These are phyloP conservation scores for Fusarium zealandicum DNA, from an alignment of 2,329 filamentous ascomycete genomes.

Conservation along the genomic window DNA sequence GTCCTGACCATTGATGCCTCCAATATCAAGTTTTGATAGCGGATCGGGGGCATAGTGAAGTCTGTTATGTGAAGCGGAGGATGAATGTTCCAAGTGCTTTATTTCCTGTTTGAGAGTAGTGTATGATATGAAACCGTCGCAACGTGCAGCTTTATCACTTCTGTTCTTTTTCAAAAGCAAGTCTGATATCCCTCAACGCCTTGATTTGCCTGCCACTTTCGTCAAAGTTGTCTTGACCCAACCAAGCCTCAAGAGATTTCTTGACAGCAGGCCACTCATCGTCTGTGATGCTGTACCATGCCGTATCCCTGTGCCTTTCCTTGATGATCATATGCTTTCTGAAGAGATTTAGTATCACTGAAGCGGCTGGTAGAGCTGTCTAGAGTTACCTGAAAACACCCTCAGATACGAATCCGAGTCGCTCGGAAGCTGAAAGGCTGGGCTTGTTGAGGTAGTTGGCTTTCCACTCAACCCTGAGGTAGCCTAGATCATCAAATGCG, in stretches of 20 bases:
- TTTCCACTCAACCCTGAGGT: constrained; percentile 70
- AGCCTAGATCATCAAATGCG: constrained; percentile 60
- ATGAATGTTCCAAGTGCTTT: too few species aligned
- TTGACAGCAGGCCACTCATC: constrained; percentile 63
- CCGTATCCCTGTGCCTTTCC: constrained; percentile 63
- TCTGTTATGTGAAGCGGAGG: too few species aligned
- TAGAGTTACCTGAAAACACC: constrained; percentile 59
- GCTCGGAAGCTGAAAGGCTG: constrained; percentile 60
- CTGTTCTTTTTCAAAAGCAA: neutral
- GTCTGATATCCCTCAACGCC: constrained; percentile 48
- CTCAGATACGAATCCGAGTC: constrained; percentile 66
- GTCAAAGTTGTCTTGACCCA: constrained; percentile 63
- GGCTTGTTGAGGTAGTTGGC: constrained; percentile 63
- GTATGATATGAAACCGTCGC: neutral
- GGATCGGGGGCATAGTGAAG: neutral
- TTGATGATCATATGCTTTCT: constrained; percentile 66
- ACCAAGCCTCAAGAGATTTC: constrained; percentile 60
- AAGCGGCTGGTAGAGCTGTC: accelerated
- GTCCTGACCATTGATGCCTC: constrained; percentile 7
- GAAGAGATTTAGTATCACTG: neutral
- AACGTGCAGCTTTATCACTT: neutral
- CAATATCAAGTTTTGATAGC: neutral
- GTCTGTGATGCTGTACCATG: constrained; percentile 66
- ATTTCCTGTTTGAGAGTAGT: neutral
- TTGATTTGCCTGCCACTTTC: constrained; percentile 58